Evolutionary conservation across 257 asterid species (phyloP).

Genomic region (Fraxinus excelsior): DNA sequence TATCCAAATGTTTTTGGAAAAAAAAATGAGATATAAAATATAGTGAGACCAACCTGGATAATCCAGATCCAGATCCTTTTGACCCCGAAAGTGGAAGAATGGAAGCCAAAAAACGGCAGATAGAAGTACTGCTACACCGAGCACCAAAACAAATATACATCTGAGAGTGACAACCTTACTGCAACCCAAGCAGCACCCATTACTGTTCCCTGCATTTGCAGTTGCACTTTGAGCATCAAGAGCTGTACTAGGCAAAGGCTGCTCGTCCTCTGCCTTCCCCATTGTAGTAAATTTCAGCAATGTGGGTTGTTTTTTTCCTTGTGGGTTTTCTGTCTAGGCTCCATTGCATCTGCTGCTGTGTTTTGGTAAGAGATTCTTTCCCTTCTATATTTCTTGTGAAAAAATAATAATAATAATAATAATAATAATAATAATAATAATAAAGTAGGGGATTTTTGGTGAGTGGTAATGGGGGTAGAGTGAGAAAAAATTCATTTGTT

Average conservation of each 20-base stretch:
- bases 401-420: too few relatives aligned
- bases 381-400: slow-evolving; percentile 28
- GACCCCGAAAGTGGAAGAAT: slow-evolving; percentile 53
- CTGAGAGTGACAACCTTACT: slow-evolving; percentile 52
- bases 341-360: slow-evolving; percentile 39
- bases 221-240: slow-evolving; percentile 53
- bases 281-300: slow-evolving; percentile 52
- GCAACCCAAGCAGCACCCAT: slow-evolving; percentile 47
- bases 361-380: slow-evolving; percentile 38
- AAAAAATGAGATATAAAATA: background rate
- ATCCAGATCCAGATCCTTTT: slow-evolving; percentile 74
- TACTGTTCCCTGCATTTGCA: slow-evolving; percentile 32
- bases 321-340: slow-evolving; percentile 31
- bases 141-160: slow-evolving; percentile 61
- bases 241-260: slow-evolving; percentile 41
- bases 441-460: slow-evolving; percentile 29
- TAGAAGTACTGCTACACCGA: slow-evolving; percentile 64
- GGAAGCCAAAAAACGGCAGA: slow-evolving; percentile 84
- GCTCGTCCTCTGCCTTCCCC: slow-evolving; percentile 79
- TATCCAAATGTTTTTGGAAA: background rate
- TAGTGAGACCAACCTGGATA: slow-evolving; percentile 34
- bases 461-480: slow-evolving; percentile 46
- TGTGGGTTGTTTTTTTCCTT: slow-evolving; percentile 46
- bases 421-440: background rate
- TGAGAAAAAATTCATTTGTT: slow-evolving; percentile 24